Evolutionary conservation across 2,329 filamentous ascomycete species (phyloP).

Genomic region (Atkinsonella texensis): DNA sequence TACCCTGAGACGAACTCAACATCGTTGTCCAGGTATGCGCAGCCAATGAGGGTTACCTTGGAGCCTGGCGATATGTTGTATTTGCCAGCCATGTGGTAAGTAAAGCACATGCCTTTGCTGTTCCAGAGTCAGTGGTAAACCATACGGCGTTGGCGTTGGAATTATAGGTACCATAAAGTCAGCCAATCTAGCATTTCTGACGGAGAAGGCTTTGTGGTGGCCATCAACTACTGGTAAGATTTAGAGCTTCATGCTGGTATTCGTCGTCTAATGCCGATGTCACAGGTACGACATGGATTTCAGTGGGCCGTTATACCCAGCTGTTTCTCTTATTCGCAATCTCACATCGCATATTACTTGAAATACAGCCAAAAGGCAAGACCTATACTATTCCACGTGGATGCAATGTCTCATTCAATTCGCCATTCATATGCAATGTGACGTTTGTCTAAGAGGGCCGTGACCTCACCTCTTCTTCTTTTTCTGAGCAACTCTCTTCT

Average conservation of each 20-base stretch:
- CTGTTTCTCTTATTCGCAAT: constrained; percentile 41
- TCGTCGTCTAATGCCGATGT: constrained; percentile 4
- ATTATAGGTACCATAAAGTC: constrained; percentile 62
- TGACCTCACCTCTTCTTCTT: constrained; percentile 35
- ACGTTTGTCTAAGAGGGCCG: background rate
- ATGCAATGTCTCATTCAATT: constrained; percentile 1
- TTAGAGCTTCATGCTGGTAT: background rate
- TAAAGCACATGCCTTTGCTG: background rate
- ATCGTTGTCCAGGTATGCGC: constrained; percentile 44
- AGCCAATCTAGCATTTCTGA: constrained; percentile 55
- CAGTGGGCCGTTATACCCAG: constrained; percentile 52
- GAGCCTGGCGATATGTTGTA: constrained; percentile 71
- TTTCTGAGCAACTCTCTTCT: constrained; percentile 69
- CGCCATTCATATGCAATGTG: constrained; percentile 2
- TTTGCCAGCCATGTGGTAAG: constrained; percentile 66
- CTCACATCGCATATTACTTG: constrained; percentile 11
- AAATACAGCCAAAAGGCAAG: background rate
- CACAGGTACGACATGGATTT: constrained; percentile 71
- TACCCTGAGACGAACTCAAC: constrained; percentile 36
- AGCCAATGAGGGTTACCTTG: constrained; percentile 55
- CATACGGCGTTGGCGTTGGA: background rate
- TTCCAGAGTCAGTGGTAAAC: background rate
- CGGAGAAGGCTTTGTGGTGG: constrained; percentile 62
- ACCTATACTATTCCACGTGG: background rate
- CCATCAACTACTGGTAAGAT: constrained; percentile 68